Evolutionary conservation across 768 basidiomycete genomes (phyloP), one percentile per base, ranked within the genome.

Genomic region (Nevesoporus exiguus): DNA sequence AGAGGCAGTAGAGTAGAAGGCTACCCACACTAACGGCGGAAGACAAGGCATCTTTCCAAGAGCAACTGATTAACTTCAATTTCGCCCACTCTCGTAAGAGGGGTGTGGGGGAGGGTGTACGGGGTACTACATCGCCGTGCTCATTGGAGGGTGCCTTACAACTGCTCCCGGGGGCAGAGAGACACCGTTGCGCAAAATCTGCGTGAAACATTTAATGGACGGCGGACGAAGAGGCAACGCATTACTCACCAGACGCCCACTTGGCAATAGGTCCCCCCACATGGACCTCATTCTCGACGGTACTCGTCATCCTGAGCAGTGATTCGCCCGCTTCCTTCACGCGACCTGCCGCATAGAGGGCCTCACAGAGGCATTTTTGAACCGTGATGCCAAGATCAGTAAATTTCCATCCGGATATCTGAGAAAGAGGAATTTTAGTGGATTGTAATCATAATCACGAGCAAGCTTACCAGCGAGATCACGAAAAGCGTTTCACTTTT

Each of bases 381-480:
- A 56, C 41, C 7, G 4, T 13, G 33, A 36, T 13, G 0, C 6
- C 22, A 6, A 56, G 54, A 43, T 34, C 41, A 7, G 39, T 27
- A 7, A 58, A 58, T 15, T 27, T 30, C 57, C 57, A 58, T 5
- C 54, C 54, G 1, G 40, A 36, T 25, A 56, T 56, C 57, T 58
- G 21, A 6, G 4, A 30, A 21, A 22, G 5, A n/a, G 7, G 15
- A 21, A 15, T 36, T 40, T 47, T 4, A 8, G 37, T 10, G 10
- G 2, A 6, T 25, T 19, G 6, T 4, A 6, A 17, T 11, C 17
- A 19, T 15, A 13, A 11, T 3, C 2, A 6, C 5, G 2, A 21
- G 15, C 5, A 44, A 25, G 4, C 39, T 40, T 52, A 59, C 59
- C 57, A 61, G 39, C 7, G 53, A 61, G 21, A 61, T 9, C 33